phyloP scores from a whole-genome alignment of 2,329 filamentous ascomycete species.

The Pseudocercospora cruenta region DNA sequence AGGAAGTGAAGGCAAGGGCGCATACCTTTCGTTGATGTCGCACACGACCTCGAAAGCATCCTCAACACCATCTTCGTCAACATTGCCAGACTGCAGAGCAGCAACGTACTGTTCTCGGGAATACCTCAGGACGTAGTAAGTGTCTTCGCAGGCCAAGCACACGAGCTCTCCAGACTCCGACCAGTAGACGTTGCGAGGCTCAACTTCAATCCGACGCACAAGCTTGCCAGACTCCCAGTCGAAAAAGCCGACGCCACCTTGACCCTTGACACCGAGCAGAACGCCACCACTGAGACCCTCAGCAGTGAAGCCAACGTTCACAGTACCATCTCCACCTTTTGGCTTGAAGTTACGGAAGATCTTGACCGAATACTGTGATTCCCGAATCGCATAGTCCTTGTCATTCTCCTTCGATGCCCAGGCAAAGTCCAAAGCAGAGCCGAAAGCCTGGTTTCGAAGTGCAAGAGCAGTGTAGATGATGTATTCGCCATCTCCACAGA shows the following conservation, averaged over 20 bases:
- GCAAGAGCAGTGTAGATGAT: slow-evolving; percentile 98
- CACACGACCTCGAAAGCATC: slow-evolving; percentile 95
- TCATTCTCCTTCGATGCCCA: slow-evolving; percentile 98
- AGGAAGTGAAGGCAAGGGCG: slow-evolving; percentile 40
- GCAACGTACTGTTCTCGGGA: slow-evolving; percentile 86
- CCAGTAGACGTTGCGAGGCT: slow-evolving; percentile 81
- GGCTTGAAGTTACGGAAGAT: slow-evolving; percentile 98
- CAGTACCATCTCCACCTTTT: slow-evolving; percentile 69
- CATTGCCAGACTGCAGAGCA: slow-evolving; percentile 77
- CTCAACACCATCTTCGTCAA: slow-evolving; percentile 91
- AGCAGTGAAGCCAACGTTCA: slow-evolving; percentile 94
- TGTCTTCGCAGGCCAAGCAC: slow-evolving; percentile 89
- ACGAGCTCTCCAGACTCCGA: slow-evolving; percentile 95
- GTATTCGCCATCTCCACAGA: slow-evolving; percentile 96
- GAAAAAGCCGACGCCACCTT: slow-evolving; percentile 92
- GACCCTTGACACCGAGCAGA: slow-evolving; percentile 89
- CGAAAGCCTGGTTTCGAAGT: slow-evolving; percentile 97
- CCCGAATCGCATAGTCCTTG: slow-evolving; percentile 96
- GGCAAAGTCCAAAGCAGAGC: slow-evolving; percentile 90
- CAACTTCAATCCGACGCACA: slow-evolving; percentile 86
- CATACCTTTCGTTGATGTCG: slow-evolving; percentile 77
- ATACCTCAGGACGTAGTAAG: slow-evolving; percentile 91
- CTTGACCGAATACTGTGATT: slow-evolving; percentile 92
- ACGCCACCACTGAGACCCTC: slow-evolving; percentile 89
- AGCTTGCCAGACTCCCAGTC: slow-evolving; percentile 92